Conservation (phyloP, 2,329 filamentous ascomycete genomes). For the Claviceps quebecensis region DNA sequence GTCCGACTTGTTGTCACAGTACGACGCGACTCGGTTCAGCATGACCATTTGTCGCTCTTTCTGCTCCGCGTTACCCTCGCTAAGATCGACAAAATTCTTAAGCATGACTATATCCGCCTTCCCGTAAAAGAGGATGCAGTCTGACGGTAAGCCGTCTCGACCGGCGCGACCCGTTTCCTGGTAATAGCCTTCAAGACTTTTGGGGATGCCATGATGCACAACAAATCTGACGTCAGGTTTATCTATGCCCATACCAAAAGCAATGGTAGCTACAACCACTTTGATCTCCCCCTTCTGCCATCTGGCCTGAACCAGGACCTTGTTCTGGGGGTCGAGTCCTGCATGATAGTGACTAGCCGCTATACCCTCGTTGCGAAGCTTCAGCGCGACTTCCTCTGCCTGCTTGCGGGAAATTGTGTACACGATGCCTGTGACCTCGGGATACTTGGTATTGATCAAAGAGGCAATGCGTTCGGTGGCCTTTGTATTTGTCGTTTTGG, state of each 20-base stretch:
- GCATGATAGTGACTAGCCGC: constrained; percentile 79
- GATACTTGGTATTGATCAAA: constrained; percentile 58
- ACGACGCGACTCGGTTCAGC: constrained; percentile 72
- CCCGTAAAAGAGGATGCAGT: constrained; percentile 81
- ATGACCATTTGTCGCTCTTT: constrained; percentile 75
- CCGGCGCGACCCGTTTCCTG: constrained; percentile 95
- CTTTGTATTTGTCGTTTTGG: constrained; percentile 48
- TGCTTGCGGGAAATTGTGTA: constrained; percentile 80
- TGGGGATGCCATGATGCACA: constrained; percentile 82
- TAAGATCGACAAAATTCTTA: constrained; percentile 69
- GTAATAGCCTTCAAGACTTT: constrained; percentile 95
- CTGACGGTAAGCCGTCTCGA: constrained; percentile 73
- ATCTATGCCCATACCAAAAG: constrained; percentile 99
- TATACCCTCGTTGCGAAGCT: constrained; percentile 52
- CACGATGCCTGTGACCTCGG: constrained; percentile 69
- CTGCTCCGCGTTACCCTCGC: constrained; percentile 62
- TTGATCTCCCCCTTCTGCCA: constrained; percentile 75
- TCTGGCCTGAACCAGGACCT: constrained; percentile 54
- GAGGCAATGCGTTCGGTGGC: constrained; percentile 36
- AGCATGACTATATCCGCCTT: constrained; percentile 63
- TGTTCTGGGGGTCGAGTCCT: constrained; percentile 52
- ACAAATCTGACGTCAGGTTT: constrained; percentile 95
- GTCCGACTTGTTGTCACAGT: constrained; percentile 77
- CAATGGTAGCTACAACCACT: constrained; percentile 94
- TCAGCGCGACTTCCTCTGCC: constrained; percentile 65